Conservation (phyloP, 257 asterid species). For the Mitragyna speciosa region DNA sequence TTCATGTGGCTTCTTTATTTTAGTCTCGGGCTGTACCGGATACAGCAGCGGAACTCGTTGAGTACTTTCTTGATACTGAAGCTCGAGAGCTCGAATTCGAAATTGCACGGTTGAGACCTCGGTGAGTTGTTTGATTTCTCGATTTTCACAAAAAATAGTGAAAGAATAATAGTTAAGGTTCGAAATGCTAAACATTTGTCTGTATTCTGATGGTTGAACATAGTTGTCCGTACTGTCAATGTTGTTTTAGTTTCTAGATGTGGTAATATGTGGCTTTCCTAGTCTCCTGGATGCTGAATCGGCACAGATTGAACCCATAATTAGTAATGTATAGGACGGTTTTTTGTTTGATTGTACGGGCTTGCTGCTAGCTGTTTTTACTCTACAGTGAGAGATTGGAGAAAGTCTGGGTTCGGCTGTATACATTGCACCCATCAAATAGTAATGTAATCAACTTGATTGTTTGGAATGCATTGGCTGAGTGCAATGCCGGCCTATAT, state of each 20-base stretch:
- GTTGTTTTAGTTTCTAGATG: background rate
- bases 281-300: background rate
- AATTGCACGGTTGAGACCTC: constrained; percentile 79
- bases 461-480: no score
- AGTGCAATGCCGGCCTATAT: no score
- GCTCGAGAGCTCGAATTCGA: constrained; percentile 88
- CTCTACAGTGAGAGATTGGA: background rate
- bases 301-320: background rate
- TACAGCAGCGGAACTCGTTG: constrained; percentile 55
- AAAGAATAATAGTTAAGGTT: background rate
- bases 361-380: background rate
- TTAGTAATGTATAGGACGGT: background rate
- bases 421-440: background rate
- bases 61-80: constrained; percentile 90
- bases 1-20: background rate
- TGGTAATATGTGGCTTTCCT: background rate
- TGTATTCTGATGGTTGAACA: background rate
- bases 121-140: constrained; percentile 42
- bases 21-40: constrained; percentile 80
- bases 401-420: background rate
- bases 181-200: background rate
- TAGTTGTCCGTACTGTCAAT: no score
- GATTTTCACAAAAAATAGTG: background rate
- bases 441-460: no score
- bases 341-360: background rate